Base-by-base conservation (phyloP, 805 yeast species). In the Tetrapisispora namnaoensis region DNA sequence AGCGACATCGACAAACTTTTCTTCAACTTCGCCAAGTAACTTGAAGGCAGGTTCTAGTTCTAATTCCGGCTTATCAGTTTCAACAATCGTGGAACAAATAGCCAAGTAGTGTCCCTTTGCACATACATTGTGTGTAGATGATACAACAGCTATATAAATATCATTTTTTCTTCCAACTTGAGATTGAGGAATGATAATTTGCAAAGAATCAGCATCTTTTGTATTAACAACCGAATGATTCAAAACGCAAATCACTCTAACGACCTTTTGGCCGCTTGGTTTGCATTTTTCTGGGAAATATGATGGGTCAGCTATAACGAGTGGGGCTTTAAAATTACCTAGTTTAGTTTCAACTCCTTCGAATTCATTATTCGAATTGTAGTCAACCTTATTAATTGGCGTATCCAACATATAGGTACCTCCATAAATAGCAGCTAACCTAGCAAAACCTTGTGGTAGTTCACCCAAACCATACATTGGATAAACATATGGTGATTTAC, bases 341-440 rank as follows among this genome's bases (percentile, higher is more conserved):
- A 89, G 93, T 54, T 90, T 93, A 45, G 96, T 85, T 58, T 81
- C 80, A 43, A 93, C 95, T 50, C 98, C 97, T 30, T 74, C 73
- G 56, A 89, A 88, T 62, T 80, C 83, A 18, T 83, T 86, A 27
- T 77, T 79, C 14, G 78, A 83, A 47, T 76, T 80, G 67, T 82
- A 90, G 45, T 86, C 74, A 18, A 90, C 77, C 70, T 91, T 95
- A 52, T 93, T 95, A 53, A 93, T 81, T 44, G 97, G 96, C 32
- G 95, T 91, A 65, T 89, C 96, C 63, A 93, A 78, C 99, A 93
- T 93, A 66, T 89, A 93, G 18, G 98, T 91, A 61, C 99, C 99
- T 55, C 99, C 99, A 63, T 93, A 89, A 56, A 93, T 91, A 24
- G 99, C 99, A 46, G 95, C 83, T 53, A 93, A 78, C 66, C 99